A percentile compares a stretch with the other conserved stretches of the same genome.
These are phyloP conservation scores for Hanseniaspora singularis DNA, from an alignment of 805 yeast species.

Conservation along the genomic window DNA sequence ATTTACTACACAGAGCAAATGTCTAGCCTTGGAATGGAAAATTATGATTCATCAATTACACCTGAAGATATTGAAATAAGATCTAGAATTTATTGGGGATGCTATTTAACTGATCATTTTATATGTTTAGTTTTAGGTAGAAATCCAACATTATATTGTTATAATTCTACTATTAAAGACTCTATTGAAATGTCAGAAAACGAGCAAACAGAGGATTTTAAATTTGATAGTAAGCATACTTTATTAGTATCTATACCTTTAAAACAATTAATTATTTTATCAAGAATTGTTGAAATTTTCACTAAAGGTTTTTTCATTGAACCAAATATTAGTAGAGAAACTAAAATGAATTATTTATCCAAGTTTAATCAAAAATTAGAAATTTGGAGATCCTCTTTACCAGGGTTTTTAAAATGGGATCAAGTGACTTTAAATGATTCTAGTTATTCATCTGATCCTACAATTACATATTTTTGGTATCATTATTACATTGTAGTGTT, in stretches of 20 bases:
- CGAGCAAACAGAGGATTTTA: constrained; percentile 50
- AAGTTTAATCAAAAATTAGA: constrained; percentile 40
- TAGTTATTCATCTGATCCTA: constrained; percentile 40
- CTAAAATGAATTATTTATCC: constrained; percentile 29
- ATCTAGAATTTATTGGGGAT: constrained; percentile 55
- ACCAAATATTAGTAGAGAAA: constrained; percentile 23
- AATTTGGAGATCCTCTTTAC: constrained; percentile 42
- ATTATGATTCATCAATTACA: constrained; percentile 29
- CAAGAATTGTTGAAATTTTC: constrained; percentile 31
- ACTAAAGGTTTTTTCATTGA: constrained; percentile 29
- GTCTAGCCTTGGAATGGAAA: background rate
- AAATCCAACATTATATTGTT: constrained; percentile 42
- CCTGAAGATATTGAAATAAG: constrained; percentile 42
- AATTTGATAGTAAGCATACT: constrained; percentile 29
- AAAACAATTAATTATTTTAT: constrained; percentile 35
- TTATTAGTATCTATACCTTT: constrained; percentile 28
- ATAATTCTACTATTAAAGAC: constrained; percentile 50
- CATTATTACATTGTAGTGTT: constrained; percentile 46
- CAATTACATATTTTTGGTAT: constrained; percentile 40
- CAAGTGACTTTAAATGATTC: constrained; percentile 30
- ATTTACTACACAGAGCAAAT: background rate
- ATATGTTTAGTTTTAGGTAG: constrained; percentile 48
- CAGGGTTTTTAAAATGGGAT: constrained; percentile 41
- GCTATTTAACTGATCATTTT: constrained; percentile 52
- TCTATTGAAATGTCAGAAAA: constrained; percentile 49